phyloP scores from a whole-genome alignment of 164 flowering plant genomes.

The Tetracentron sinense region DNA sequence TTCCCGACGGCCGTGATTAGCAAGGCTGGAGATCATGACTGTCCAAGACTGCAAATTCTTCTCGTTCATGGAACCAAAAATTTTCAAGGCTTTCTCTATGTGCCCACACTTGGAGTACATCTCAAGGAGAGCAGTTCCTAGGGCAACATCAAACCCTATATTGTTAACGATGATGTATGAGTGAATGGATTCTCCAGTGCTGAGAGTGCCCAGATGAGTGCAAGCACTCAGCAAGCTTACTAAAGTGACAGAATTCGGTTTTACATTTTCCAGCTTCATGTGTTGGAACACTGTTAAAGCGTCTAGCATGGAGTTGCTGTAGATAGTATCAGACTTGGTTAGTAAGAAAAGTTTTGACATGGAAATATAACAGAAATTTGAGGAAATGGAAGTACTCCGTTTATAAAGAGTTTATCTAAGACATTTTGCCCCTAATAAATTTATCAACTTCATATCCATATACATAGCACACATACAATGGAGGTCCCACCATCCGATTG shows the following conservation, averaged over 20 bases:
- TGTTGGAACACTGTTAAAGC: slow-evolving; percentile 37
- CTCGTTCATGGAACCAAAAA: slow-evolving; percentile 35
- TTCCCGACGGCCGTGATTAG: slow-evolving; percentile 39
- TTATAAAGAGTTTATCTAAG: neutral
- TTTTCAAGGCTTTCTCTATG: slow-evolving; percentile 35
- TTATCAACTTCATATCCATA: no score
- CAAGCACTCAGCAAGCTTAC: slow-evolving; percentile 58
- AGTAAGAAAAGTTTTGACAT: neutral
- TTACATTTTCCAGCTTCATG: slow-evolving; percentile 36
- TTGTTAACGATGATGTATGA: slow-evolving; percentile 28
- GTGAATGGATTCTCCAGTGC: slow-evolving; percentile 38
- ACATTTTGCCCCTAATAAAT: neutral
- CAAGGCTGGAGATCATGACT: slow-evolving; percentile 47
- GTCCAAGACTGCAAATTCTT: slow-evolving; percentile 60
- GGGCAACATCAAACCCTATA: slow-evolving; percentile 30
- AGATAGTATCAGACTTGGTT: neutral
- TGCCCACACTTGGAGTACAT: slow-evolving; percentile 61
- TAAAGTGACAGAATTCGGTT: slow-evolving; percentile 47
- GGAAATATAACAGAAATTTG: neutral
- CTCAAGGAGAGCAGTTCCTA: slow-evolving; percentile 51
- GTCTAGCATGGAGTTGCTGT: slow-evolving; percentile 31
- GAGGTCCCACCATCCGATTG: no score
- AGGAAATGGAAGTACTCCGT: neutral
- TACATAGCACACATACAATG: no score
- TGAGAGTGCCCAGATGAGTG: slow-evolving; percentile 30